These are phyloP conservation scores for Hyaloraphidium curvatum DNA, from an alignment of 192 early-diverging fungal species.

Conservation along the genomic window DNA sequence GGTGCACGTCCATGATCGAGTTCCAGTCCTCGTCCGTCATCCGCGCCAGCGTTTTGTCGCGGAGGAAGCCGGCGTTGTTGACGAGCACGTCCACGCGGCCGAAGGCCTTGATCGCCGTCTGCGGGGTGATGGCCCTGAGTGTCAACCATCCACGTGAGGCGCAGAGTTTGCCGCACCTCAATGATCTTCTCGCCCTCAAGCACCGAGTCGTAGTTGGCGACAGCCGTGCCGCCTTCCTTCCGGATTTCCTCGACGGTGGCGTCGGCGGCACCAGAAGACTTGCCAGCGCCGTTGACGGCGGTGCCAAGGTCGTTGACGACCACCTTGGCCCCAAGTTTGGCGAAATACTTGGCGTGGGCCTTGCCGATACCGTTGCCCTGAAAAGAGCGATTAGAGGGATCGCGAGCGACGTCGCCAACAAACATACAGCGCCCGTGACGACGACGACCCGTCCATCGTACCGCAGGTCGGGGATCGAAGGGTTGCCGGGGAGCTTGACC, in stretches of 20 bases:
- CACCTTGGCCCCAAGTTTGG: constrained; percentile 53
- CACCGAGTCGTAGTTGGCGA: constrained; percentile 75
- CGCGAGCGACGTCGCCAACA: too few species aligned
- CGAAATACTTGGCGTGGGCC: not conserved
- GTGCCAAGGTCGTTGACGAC: constrained; percentile 84
- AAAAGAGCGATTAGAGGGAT: not conserved
- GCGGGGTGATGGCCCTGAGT: too few species aligned
- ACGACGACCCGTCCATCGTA: constrained; percentile 54
- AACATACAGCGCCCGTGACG: constrained; percentile 91
- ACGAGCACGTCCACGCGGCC: constrained; percentile 6
- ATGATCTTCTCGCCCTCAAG: constrained; percentile 95
- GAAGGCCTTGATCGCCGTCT: too few species aligned
- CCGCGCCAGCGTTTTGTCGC: constrained; percentile 79
- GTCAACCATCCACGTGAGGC: too few species aligned
- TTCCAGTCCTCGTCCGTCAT: constrained; percentile 43
- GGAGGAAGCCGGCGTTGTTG: constrained; percentile 42
- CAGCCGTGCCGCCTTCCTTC: constrained; percentile 66
- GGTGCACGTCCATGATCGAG: constrained; percentile 71
- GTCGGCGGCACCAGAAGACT: constrained; percentile 28
- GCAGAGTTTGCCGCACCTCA: too few species aligned
- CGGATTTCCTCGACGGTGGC: constrained; percentile 69
- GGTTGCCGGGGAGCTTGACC: not conserved
- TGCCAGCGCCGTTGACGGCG: constrained; percentile 21
- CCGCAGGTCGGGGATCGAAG: not conserved
- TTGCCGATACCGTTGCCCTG: not conserved